A percentile compares a stretch with the other conserved stretches of the same genome.
phyloP scores from a whole-genome alignment of 2,329 filamentous ascomycete species.

The Lecanicillium sp. region DNA sequence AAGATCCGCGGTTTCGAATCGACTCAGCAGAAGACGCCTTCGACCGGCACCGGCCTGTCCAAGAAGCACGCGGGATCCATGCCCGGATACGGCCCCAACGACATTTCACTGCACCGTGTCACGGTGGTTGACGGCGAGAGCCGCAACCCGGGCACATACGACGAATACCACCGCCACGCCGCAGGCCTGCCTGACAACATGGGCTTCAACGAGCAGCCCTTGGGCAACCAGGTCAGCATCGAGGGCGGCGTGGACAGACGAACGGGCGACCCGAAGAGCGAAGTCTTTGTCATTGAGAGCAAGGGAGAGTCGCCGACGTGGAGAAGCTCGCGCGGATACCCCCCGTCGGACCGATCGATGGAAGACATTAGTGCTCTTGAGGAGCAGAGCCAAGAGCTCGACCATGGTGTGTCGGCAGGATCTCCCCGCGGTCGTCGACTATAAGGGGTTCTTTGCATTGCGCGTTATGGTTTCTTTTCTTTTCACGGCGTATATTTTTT shows the following conservation, averaged over 20 bases:
- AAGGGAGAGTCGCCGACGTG: conserved; percentile 20
- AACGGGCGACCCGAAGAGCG: conserved; percentile 26
- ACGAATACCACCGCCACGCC: conserved; percentile 15
- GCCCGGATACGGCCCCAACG: conserved; percentile 30
- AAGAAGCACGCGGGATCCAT: conserved; percentile 23
- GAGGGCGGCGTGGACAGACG: background rate
- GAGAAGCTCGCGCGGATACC: conserved; percentile 17
- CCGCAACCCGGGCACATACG: conserved; percentile 16
- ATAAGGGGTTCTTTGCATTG: background rate
- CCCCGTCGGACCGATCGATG: conserved; percentile 19
- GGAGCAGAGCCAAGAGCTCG: conserved; percentile 26
- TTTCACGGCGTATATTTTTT: conserved; percentile 8
- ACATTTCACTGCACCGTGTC: conserved; percentile 30
- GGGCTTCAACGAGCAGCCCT: conserved; percentile 7
- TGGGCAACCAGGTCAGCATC: conserved; percentile 7
- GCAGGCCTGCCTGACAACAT: conserved; percentile 1
- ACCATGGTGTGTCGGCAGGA: conserved; percentile 4
- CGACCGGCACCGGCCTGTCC: conserved; percentile 25
- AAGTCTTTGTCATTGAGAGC: conserved; percentile 32
- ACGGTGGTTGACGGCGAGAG: conserved; percentile 19
- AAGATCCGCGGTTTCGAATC: conserved; percentile 42
- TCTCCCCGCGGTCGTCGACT: background rate
- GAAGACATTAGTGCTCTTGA: conserved; percentile 28
- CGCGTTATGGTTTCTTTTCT: background rate
- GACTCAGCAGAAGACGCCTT: conserved; percentile 29